Evolutionary conservation across 768 basidiomycete genomes (phyloP), one percentile per base, ranked within the genome.

Genomic region (Boletellus emodensis): DNA sequence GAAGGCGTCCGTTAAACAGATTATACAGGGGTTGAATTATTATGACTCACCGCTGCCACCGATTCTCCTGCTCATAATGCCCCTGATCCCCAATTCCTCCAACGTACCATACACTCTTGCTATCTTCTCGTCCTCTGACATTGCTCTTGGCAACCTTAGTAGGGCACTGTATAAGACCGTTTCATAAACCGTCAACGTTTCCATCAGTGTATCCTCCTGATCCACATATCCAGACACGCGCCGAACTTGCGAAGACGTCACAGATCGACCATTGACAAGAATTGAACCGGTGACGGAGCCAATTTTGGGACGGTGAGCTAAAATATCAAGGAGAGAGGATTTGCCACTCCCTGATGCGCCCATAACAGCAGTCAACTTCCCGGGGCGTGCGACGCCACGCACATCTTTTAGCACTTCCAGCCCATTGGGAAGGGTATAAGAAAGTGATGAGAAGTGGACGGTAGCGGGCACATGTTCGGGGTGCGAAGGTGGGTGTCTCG

Each of bases 131-230:
- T 87, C 88, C 44, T 85, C 75, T 54, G 90, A 90, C 95, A 98
- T 98, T 57, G 96, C 94, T 59, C 94, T 72, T 13, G 96, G 96
- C 24, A 99, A 68, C 56, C 96, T 72, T 61, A 99, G 67, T 41
- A 98, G 65, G 12, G 96, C 96, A 45, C 90, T 94, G 64, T 96
- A 96, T 46, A 98, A 67, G 15, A 99, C 87, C 0, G 94, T 97
- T 75, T 99, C 96, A 67, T 97, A 98, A 18, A 98, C 96, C 3
- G 95, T 99, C 70, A 98, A 73, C 8, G 95, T 98, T 62, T 87
- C 82, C 89, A 99, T 95, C 55, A 99, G 71, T 10, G 93, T 96
- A 67, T 99, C 96, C 68, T 98, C 96, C 69, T 99, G 96, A 64
- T 99, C 95, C 39, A 99, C 96, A 57, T 90, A 99, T 28, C 96